These are phyloP conservation scores for Chlorella vulgaris DNA, from an alignment of 139 green algal species.

Conservation along the genomic window DNA sequence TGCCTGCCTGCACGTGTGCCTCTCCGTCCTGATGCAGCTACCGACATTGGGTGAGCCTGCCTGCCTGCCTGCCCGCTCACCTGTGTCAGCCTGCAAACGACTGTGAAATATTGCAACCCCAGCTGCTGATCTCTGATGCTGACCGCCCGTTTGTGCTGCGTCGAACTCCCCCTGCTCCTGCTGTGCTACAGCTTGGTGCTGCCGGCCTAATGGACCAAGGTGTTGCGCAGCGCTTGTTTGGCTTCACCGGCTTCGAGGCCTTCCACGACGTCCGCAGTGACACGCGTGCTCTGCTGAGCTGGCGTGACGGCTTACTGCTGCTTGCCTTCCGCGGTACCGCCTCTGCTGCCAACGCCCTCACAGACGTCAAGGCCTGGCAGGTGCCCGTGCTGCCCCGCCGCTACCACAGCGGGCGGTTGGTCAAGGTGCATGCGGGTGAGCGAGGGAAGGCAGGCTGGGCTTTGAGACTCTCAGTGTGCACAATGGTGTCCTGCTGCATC, in stretches of 20 bases:
- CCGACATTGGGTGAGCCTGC: slow-evolving; percentile 19
- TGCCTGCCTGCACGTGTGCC: too few relatives aligned
- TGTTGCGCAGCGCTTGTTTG: neutral
- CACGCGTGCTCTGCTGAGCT: slow-evolving; percentile 14
- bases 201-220: neutral
- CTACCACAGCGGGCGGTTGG: slow-evolving; percentile 3
- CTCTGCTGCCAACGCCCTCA: neutral
- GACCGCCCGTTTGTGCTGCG: neutral
- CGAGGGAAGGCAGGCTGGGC: neutral
- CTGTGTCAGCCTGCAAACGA: neutral
- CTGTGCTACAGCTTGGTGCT: neutral
- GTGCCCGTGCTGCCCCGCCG: neutral
- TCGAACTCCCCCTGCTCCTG: neutral
- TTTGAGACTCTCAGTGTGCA: neutral
- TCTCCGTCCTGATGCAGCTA: too few relatives aligned
- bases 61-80: neutral
- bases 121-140: neutral
- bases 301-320: slow-evolving; percentile 4
- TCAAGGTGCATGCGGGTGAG: slow-evolving; percentile 5
- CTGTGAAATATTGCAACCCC: too few relatives aligned
- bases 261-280: neutral
- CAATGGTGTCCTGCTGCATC: neutral
- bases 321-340: slow-evolving; percentile 9
- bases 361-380: slow-evolving; percentile 11
- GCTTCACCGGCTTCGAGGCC: neutral